Evolutionary conservation across 192 early-diverging fungal genomes (phyloP).

Genomic region (Podila epicladia): DNA sequence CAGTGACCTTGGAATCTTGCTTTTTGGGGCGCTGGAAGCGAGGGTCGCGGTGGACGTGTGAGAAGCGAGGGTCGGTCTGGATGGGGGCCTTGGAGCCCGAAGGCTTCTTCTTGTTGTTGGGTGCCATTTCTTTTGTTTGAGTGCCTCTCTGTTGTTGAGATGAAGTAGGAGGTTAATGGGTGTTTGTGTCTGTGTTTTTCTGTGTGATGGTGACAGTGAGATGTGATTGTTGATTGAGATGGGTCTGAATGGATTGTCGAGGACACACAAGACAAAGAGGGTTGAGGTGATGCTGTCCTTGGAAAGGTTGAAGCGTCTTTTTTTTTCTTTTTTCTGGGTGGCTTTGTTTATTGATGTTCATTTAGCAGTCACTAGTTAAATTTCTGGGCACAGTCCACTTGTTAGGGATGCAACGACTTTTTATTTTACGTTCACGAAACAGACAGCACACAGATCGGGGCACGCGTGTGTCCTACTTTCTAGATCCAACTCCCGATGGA

Average conservation of each 20-base stretch:
- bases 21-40: constrained; percentile 80
- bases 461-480: too few species aligned
- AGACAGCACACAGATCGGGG: too few species aligned
- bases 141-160: not conserved
- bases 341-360: too few species aligned
- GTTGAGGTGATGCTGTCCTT: not conserved
- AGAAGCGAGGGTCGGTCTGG: constrained; percentile 79
- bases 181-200: too few species aligned
- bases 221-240: not conserved
- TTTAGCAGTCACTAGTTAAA: not conserved
- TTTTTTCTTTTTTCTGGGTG: constrained; percentile 4
- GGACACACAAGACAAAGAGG: not conserved
- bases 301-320: not conserved
- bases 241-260: not conserved
- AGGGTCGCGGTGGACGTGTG: constrained; percentile 83
- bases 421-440: too few species aligned
- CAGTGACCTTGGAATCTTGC: constrained; percentile 81
- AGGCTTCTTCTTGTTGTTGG: constrained; percentile 29
- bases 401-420: too few species aligned
- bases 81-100: constrained; percentile 11
- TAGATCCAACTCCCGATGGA: too few species aligned
- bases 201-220: too few species aligned
- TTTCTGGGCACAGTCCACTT: too few species aligned
- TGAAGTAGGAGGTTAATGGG: not conserved
- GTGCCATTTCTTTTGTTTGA: constrained; percentile 9